Evolutionary conservation across 2,329 filamentous ascomycete genomes (phyloP).

Genomic region (Fusarium sterilihyphosum): DNA sequence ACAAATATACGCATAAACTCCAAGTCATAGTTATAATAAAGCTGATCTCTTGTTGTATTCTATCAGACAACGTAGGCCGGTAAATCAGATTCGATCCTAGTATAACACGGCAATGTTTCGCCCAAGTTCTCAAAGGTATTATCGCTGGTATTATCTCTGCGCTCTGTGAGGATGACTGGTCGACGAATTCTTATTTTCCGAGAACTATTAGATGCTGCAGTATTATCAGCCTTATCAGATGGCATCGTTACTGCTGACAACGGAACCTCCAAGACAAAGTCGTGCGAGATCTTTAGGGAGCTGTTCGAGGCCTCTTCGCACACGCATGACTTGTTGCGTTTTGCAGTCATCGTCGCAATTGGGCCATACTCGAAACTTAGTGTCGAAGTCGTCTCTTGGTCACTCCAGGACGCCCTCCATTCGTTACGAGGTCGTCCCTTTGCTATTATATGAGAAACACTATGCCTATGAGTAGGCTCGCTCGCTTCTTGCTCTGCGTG

Average conservation of each 20-base stretch:
- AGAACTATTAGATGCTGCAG: not conserved
- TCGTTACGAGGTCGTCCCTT: not conserved
- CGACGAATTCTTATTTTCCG: not conserved
- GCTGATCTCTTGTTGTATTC: accelerated
- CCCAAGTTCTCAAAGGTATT: not conserved
- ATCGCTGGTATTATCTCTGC: not conserved
- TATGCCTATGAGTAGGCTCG: not conserved
- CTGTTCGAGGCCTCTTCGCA: not conserved
- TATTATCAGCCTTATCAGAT: not conserved
- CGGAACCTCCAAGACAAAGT: not conserved
- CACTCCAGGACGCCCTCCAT: not conserved
- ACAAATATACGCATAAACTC: too few relatives aligned
- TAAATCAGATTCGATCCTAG: not conserved
- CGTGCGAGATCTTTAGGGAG: not conserved
- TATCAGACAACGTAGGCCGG: not conserved
- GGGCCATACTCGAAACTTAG: not conserved
- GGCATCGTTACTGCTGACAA: not conserved
- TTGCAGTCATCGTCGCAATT: not conserved
- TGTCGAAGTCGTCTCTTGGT: not conserved
- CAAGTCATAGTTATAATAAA: too few relatives aligned
- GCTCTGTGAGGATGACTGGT: not conserved
- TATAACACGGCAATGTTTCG: not conserved
- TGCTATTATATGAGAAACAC: not conserved
- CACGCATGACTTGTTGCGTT: not conserved
- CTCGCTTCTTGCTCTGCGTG: not conserved